Conservation (phyloP, 2,329 filamentous ascomycete species). For the Fusarium sp. region DNA sequence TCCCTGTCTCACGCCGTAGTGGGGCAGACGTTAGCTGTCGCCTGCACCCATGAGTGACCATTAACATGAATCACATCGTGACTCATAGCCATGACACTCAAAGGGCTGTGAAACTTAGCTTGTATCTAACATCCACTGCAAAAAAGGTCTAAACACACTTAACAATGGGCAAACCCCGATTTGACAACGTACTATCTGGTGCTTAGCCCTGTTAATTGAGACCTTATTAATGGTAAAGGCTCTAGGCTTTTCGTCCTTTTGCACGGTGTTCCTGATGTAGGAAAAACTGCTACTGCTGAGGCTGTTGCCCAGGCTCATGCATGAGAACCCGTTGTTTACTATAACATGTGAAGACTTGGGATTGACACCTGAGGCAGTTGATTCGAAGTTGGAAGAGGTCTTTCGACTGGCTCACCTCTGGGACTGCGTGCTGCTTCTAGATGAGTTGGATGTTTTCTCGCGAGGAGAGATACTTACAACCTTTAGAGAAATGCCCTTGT, state of each 20-base stretch:
- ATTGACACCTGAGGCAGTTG: not conserved
- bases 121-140: too few relatives aligned
- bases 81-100: too few relatives aligned
- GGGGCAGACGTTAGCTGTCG: too few relatives aligned
- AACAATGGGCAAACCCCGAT: too few relatives aligned
- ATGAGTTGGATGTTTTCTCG: slow-evolving; percentile 7
- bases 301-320: not conserved
- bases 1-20: too few relatives aligned
- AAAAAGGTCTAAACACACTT: too few relatives aligned
- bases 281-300: slow-evolving; percentile 25
- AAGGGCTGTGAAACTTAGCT: too few relatives aligned
- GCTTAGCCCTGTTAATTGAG: too few relatives aligned
- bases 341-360: slow-evolving; percentile 17
- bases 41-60: too few relatives aligned
- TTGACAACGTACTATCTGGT: too few relatives aligned
- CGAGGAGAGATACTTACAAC: slow-evolving; percentile 1
- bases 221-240: slow-evolving; percentile 9
- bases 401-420: slow-evolving; percentile 11
- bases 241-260: slow-evolving; percentile 13
- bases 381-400: slow-evolving; percentile 5
- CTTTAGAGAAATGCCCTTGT: not conserved
- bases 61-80: too few relatives aligned
- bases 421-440: slow-evolving; percentile 10
- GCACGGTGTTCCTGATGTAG: slow-evolving; percentile 17
- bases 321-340: slow-evolving; percentile 9